Conservation (phyloP, 805 yeast genomes). For the Starmera pachycereana region DNA sequence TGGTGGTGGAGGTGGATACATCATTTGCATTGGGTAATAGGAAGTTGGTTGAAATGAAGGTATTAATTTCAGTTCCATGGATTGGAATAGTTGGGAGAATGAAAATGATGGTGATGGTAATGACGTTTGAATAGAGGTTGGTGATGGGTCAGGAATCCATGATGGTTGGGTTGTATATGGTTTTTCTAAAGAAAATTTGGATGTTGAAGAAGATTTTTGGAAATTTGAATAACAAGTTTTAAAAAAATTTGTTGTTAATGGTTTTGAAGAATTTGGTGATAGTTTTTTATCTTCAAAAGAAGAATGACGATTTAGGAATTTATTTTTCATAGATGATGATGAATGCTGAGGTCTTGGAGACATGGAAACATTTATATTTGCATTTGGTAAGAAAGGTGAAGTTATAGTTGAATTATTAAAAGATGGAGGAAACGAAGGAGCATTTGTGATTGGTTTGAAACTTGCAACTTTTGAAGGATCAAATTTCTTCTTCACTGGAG, state of each 20-base stretch:
- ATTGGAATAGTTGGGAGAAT: slow-evolving; percentile 2
- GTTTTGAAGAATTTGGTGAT: slow-evolving; percentile 13
- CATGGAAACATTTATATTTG: too few species aligned
- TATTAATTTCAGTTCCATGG: background rate
- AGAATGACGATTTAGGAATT: slow-evolving; percentile 4
- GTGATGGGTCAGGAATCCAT: slow-evolving; percentile 43
- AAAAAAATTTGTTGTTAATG: slow-evolving; percentile 16
- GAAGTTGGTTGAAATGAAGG: slow-evolving; percentile 4
- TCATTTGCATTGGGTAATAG: slow-evolving; percentile 13
- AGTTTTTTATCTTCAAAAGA: slow-evolving; percentile 13
- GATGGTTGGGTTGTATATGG: slow-evolving; percentile 72
- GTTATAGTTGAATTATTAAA: background rate
- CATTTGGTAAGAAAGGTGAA: too few species aligned
- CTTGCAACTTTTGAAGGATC: slow-evolving; percentile 4
- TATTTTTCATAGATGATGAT: slow-evolving; percentile 3
- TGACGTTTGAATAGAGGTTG: slow-evolving; percentile 1
- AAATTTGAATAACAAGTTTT: slow-evolving; percentile 15
- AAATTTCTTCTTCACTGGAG: background rate
- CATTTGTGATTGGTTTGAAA: slow-evolving; percentile 62
- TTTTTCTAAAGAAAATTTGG: slow-evolving; percentile 46
- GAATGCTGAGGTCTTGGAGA: slow-evolving; percentile 11
- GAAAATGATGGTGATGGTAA: slow-evolving; percentile 1
- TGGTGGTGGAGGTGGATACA: slow-evolving; percentile 1
- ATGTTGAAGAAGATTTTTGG: slow-evolving; percentile 38
- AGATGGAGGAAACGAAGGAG: slow-evolving; percentile 53